phyloP scores from a whole-genome alignment of 2,329 filamentous ascomycete species.

The Ramichloridium luteum region DNA sequence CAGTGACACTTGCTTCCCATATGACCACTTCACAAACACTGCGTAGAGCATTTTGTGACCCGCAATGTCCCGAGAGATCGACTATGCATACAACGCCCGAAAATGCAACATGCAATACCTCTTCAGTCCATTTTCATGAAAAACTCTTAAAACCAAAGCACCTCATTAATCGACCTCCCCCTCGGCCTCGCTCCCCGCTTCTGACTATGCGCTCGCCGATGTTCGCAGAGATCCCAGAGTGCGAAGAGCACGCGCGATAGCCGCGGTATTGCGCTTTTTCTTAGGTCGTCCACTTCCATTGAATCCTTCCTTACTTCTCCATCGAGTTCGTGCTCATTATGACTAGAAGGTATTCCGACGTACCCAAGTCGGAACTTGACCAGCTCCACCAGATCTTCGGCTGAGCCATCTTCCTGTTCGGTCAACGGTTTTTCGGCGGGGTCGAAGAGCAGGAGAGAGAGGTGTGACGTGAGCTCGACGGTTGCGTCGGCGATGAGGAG shows the following conservation, averaged over 20 bases:
- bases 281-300: too few species aligned
- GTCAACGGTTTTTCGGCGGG: not conserved
- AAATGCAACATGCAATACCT: too few species aligned
- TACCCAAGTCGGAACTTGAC: not conserved
- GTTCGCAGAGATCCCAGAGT: not conserved
- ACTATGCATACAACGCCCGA: too few species aligned
- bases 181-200: too few species aligned
- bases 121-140: too few species aligned
- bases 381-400: not conserved
- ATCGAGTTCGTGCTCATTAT: too few species aligned
- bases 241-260: not conserved
- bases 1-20: too few species aligned
- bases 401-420: not conserved
- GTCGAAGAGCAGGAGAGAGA: not conserved
- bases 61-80: too few species aligned
- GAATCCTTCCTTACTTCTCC: too few species aligned
- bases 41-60: too few species aligned
- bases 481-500: not conserved
- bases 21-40: too few species aligned
- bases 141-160: constrained; percentile 1
- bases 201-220: too few species aligned
- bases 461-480: not conserved
- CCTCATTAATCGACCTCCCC: not conserved
- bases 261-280: not conserved
- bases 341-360: not conserved